A percentile compares a stretch with the other conserved stretches of the same genome.
Evolutionary conservation across 2,329 filamentous ascomycete species (phyloP).

Genomic region (Botryosphaeria agaves): DNA sequence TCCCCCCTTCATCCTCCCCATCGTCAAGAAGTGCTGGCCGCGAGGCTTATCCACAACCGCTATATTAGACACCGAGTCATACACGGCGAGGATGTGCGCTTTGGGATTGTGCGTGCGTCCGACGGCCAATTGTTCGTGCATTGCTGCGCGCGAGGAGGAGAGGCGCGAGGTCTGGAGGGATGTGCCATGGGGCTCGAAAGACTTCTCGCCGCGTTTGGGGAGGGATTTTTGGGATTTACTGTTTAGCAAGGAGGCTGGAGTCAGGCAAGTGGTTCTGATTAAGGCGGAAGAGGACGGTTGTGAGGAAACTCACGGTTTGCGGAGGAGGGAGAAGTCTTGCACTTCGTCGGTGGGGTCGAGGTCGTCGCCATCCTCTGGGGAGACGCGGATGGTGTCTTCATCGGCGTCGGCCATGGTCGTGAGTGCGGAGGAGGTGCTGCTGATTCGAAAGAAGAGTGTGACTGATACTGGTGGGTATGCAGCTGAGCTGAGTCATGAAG

Average conservation of each 20-base stretch:
- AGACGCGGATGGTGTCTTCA: conserved; percentile 37
- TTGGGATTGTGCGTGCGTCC: conserved; percentile 57
- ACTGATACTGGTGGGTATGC: too few species aligned
- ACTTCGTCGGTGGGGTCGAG: conserved; percentile 61
- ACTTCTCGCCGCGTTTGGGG: conserved; percentile 87
- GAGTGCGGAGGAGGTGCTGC: too few species aligned
- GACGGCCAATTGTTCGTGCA: conserved; percentile 73
- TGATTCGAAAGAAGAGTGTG: too few species aligned
- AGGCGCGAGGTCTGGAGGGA: conserved; percentile 61
- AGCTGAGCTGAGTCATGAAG: too few species aligned
- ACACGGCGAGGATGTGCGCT: conserved; percentile 51
- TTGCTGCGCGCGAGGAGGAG: conserved; percentile 65
- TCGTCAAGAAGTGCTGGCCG: conserved; percentile 55
- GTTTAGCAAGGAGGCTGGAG: conserved; percentile 9
- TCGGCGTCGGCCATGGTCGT: conserved; percentile 19
- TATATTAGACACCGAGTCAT: conserved; percentile 45
- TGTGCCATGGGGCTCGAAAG: conserved; percentile 89
- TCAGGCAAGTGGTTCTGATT: background rate
- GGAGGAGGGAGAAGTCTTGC: conserved; percentile 70
- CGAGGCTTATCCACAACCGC: conserved; percentile 52
- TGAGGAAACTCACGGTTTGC: conserved; percentile 35
- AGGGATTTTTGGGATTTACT: conserved; percentile 38
- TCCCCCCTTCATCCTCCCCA: conserved; percentile 46
- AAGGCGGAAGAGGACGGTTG: conserved; percentile 17
- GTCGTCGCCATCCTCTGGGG: conserved; percentile 64